Evolutionary conservation across 306 rosid species (phyloP).

Genomic region (Mimosa bimucronata): DNA sequence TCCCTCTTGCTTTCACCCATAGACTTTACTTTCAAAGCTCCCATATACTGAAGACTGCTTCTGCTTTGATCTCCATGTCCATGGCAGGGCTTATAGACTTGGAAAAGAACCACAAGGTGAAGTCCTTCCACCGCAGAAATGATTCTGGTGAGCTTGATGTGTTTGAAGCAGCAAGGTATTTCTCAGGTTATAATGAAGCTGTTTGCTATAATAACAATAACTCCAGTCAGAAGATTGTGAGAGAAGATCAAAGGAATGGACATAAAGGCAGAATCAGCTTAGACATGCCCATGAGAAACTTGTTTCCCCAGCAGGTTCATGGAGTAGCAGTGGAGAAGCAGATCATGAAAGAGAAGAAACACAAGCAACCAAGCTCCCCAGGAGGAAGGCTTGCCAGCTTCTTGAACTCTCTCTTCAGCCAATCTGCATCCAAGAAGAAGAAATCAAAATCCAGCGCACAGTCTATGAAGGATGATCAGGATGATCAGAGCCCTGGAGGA

Average conservation of each 20-base stretch:
- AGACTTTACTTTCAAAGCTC: constrained; percentile 32
- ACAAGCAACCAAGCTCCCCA: constrained; percentile 91
- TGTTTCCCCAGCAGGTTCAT: constrained; percentile 62
- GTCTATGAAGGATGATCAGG: constrained; percentile 73
- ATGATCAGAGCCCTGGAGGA: constrained; percentile 66
- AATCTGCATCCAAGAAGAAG: constrained; percentile 88
- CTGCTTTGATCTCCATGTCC: constrained; percentile 60
- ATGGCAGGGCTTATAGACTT: constrained; percentile 58
- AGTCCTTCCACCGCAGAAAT: constrained; percentile 67
- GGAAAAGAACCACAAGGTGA: constrained; percentile 59
- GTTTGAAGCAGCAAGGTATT: constrained; percentile 87
- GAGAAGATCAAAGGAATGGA: constrained; percentile 52
- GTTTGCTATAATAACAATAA: constrained; percentile 34
- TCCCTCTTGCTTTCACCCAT: constrained; percentile 30
- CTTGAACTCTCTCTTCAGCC: constrained; percentile 90
- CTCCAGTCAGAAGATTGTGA: constrained; percentile 51
- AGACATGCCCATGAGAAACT: constrained; percentile 82
- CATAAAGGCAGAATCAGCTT: constrained; percentile 80
- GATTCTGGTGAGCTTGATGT: constrained; percentile 87
- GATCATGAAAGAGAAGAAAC: constrained; percentile 65
- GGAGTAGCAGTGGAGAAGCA: constrained; percentile 59
- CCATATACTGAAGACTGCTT: constrained; percentile 1
- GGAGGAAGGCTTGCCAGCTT: constrained; percentile 93
- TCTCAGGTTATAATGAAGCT: constrained; percentile 84
- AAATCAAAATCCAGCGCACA: constrained; percentile 71